phyloP scores from a whole-genome alignment of 306 rosid genomes.

The Cercis canadensis region DNA sequence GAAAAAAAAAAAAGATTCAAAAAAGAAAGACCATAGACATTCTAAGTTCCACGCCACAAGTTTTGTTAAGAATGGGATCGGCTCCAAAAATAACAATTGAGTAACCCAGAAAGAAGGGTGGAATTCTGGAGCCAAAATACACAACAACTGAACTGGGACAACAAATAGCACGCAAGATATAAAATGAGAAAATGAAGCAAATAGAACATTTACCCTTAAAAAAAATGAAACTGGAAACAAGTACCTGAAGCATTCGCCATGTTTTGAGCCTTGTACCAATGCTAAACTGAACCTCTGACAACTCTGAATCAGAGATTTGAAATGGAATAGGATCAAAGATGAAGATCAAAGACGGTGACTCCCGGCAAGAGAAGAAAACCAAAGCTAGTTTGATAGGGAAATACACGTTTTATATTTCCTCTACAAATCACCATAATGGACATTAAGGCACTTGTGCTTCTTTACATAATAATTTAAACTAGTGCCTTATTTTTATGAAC shows the following conservation, averaged over 20 bases:
- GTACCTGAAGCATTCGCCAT: constrained; percentile 41
- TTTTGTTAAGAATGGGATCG: not conserved
- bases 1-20: too few relatives aligned
- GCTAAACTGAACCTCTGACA: too few relatives aligned
- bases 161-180: too few relatives aligned
- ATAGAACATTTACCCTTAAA: not conserved
- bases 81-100: not conserved
- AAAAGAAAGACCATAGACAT: too few relatives aligned
- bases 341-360: not conserved
- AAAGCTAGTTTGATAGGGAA: not conserved
- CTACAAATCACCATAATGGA: not conserved
- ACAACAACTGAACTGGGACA: not conserved
- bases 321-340: not conserved
- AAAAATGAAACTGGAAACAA: not conserved
- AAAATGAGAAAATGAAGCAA: not conserved
- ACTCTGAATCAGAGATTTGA: too few relatives aligned
- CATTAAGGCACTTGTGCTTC: not conserved
- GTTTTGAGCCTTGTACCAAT: not conserved
- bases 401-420: not conserved
- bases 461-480: too few relatives aligned
- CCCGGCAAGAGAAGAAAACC: not conserved
- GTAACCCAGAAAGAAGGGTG: not conserved
- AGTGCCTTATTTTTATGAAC: too few relatives aligned
- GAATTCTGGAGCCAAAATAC: not conserved
- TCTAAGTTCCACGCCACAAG: too few relatives aligned